Conservation (phyloP, 2,329 filamentous ascomycete genomes). For the Aspergillus oerlinghausenensis region DNA sequence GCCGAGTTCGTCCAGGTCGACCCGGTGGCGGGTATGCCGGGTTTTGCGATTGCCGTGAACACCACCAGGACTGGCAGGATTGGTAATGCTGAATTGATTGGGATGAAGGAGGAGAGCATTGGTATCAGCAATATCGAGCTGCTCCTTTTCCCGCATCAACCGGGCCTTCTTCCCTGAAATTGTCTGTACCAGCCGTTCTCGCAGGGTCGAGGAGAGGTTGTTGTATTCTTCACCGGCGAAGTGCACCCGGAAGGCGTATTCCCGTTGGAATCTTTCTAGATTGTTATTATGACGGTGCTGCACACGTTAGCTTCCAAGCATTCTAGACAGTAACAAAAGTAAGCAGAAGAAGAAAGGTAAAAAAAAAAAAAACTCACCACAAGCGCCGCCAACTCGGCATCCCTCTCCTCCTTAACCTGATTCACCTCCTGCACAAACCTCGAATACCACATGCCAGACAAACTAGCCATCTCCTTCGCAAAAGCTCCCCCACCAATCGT, state of each 20-base stretch:
- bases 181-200: slow-evolving; percentile 56
- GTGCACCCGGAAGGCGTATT: slow-evolving; percentile 56
- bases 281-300: slow-evolving; percentile 56
- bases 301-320: neutral
- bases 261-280: slow-evolving; percentile 52
- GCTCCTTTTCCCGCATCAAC: slow-evolving; percentile 61
- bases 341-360: neutral
- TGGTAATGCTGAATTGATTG: slow-evolving; percentile 62
- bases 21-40: slow-evolving; percentile 56
- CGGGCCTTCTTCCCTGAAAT: slow-evolving; percentile 54
- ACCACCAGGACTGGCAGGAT: slow-evolving; percentile 59
- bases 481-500: slow-evolving; percentile 54
- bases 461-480: slow-evolving; percentile 62
- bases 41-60: slow-evolving; percentile 60
- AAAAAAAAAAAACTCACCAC: slow-evolving; percentile 56
- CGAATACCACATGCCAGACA: slow-evolving; percentile 74
- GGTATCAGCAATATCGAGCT: slow-evolving; percentile 62
- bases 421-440: slow-evolving; percentile 85
- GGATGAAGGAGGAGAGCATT: slow-evolving; percentile 62
- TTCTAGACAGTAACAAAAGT: neutral
- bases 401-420: slow-evolving; percentile 79
- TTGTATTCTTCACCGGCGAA: slow-evolving; percentile 61
- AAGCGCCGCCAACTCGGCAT: slow-evolving; percentile 74
- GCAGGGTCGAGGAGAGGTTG: slow-evolving; percentile 54
- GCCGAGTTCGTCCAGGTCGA: slow-evolving; percentile 50